Evolutionary conservation across 495 filamentous ascomycete genomes (phyloP), one percentile per base, ranked within the genome.

Genomic region (Lasiosphaeria hispida): DNA sequence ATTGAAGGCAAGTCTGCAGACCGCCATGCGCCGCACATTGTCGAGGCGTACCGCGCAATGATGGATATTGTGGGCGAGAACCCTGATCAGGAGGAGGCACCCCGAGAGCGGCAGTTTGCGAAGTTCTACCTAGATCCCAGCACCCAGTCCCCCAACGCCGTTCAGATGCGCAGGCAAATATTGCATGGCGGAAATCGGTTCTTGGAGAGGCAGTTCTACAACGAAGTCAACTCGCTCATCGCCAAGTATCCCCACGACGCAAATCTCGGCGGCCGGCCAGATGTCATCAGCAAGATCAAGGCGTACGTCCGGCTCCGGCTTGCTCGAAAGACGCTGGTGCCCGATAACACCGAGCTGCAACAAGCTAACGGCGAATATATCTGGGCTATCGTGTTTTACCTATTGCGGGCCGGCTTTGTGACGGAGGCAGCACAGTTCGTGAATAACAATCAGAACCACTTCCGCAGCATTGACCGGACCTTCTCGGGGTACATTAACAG

Each of bases 301-400:
- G 94, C 91, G 1, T 99, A 91, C 65, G 87, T 97, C 67, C 85
- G 90, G 48, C 80, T 96, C 55, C 84, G 87, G 47, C 78, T 85
- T 30, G 76, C 83, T 3, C 81, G 87, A 44, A 94, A 90, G 74
- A 89, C 93, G 62, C 83, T 97, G 23, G 87, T 83, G 1, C 82
- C 85, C 1, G 91, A 96, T 66, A 84, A 83, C 57, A 79, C 81
- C 9, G 82, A 88, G 57, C 72, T 95, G 39, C 89, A 93, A 66
- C 78, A 80, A 62, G 80, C 89, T 37, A 83, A 85, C n/a, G 81
- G 82, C 42, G 90, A 96, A 65, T 93, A 88, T 66, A 88, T 92
- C 60, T 99, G 95, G 95, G 91, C 90, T 44, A 75, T 96, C 11
- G 83, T 97, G 14, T 99, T 94, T 74, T 97, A 87, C 72, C 83